Conservation (phyloP, 345 rosid species). For the Erucastrum elatum region DNA sequence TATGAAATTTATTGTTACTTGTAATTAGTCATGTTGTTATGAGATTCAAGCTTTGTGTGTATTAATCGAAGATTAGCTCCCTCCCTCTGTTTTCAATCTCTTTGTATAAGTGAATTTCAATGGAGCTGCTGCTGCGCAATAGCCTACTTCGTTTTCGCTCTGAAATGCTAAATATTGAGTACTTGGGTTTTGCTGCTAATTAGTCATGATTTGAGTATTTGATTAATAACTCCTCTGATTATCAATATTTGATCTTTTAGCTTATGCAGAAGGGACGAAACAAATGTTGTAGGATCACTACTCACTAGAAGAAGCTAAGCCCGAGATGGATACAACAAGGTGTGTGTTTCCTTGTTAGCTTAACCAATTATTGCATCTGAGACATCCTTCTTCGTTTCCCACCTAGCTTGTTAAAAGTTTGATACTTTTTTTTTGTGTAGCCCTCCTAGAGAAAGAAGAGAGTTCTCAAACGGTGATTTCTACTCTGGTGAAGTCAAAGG, state of each 20-base stretch:
- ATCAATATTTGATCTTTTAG: no score
- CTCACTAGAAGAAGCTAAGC: no score
- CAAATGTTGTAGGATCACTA: no score
- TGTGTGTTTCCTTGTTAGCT: background rate
- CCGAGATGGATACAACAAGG: constrained; percentile 34
- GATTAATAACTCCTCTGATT: no score
- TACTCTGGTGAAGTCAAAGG: constrained; percentile 67
- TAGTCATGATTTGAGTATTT: no score
- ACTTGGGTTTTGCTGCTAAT: no score
- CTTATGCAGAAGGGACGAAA: no score
- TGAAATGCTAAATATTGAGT: no score
- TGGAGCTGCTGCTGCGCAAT: background rate
- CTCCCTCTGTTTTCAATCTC: background rate
- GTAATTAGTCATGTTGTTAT: constrained; percentile 9
- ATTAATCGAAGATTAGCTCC: background rate
- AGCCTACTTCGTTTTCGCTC: constrained; percentile 2
- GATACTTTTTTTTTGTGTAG: constrained; percentile 44
- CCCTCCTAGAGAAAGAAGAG: constrained; percentile 17
- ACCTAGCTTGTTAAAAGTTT: constrained; percentile 7
- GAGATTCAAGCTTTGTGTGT: constrained; percentile 16
- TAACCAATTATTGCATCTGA: no score
- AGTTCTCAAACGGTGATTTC: constrained; percentile 66
- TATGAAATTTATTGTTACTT: background rate
- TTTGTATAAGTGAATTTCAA: background rate
- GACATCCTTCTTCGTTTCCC: background rate